These are phyloP conservation scores for Xylariaceae sp. DNA, from an alignment of 2,329 filamentous ascomycete species.

Conservation along the genomic window DNA sequence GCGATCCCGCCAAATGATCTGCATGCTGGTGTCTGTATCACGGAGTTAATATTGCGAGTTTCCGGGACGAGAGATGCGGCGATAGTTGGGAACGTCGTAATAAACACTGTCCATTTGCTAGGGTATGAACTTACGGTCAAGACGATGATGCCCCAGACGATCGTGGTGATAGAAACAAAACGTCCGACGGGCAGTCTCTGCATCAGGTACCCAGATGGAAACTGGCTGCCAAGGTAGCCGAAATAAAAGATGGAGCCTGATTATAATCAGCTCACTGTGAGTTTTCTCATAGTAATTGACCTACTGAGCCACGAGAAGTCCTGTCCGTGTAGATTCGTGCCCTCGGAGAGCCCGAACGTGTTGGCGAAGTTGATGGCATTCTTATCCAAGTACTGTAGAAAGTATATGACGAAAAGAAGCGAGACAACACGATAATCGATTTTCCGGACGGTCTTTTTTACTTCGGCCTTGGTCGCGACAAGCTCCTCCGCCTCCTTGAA, in stretches of 20 bases:
- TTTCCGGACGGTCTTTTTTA: slow-evolving; percentile 29
- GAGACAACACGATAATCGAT: slow-evolving; percentile 31
- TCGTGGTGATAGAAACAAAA: slow-evolving; percentile 40
- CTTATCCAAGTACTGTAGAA: slow-evolving; percentile 34
- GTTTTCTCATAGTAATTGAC: slow-evolving; percentile 33
- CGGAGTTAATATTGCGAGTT: slow-evolving; percentile 2
- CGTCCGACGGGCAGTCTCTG: slow-evolving; percentile 46
- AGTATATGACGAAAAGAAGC: slow-evolving; percentile 30
- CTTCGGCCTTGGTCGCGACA: slow-evolving; percentile 25
- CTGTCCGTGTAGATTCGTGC: slow-evolving; percentile 43
- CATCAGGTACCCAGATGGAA: slow-evolving; percentile 42
- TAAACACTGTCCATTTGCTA: neutral
- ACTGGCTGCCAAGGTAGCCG: slow-evolving; percentile 43
- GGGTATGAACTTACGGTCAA: slow-evolving; percentile 29
- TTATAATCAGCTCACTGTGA: slow-evolving; percentile 5
- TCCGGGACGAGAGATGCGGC: too few species aligned
- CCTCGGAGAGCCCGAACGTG: slow-evolving; percentile 44
- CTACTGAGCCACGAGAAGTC: slow-evolving; percentile 49
- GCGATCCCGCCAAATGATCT: slow-evolving; percentile 52
- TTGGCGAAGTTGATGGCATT: slow-evolving; percentile 49
- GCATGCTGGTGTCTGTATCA: slow-evolving; percentile 41
- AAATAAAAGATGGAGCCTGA: slow-evolving; percentile 48
- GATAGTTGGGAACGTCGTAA: neutral
- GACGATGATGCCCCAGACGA: slow-evolving; percentile 47
- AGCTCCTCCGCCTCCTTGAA: slow-evolving; percentile 24